A percentile compares a stretch with the other conserved stretches of the same genome.
Conservation (phyloP, 805 yeast species). For the Saccharomyces mikatae region DNA sequence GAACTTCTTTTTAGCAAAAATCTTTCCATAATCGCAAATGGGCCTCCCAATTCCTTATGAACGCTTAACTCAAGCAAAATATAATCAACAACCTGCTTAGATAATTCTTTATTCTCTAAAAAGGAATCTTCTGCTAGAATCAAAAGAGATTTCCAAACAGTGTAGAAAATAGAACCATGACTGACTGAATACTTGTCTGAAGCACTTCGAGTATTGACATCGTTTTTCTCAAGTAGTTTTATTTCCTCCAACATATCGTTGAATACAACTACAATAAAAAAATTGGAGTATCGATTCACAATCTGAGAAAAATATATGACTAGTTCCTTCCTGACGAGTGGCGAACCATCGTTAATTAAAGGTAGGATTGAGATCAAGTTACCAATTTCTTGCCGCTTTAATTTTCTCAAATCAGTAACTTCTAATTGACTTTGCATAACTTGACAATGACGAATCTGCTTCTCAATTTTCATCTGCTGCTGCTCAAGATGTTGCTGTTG, state of each 20-base stretch:
- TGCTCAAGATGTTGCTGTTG: conserved; percentile 18
- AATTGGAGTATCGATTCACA: conserved; percentile 58
- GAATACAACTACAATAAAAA: conserved; percentile 81
- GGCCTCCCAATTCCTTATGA: conserved; percentile 51
- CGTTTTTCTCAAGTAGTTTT: conserved; percentile 42
- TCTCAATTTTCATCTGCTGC: conserved; percentile 28
- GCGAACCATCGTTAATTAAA: conserved; percentile 78
- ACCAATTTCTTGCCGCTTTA: conserved; percentile 60
- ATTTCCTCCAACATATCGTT: conserved; percentile 77
- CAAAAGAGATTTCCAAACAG: conserved; percentile 80
- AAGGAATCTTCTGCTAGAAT: conserved; percentile 84
- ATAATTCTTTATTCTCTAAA: conserved; percentile 62
- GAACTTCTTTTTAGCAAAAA: conserved; percentile 46
- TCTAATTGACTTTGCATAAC: conserved; percentile 23
- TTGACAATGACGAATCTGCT: conserved; percentile 25
- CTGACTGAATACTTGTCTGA: conserved; percentile 63
- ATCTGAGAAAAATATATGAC: conserved; percentile 69
- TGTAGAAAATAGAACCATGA: conserved; percentile 76
- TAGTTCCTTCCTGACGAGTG: conserved; percentile 80
- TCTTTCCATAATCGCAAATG: conserved; percentile 59
- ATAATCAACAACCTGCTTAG: conserved; percentile 68
- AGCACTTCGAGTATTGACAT: conserved; percentile 13
- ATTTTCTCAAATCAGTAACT: conserved; percentile 33
- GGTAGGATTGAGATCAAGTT: conserved; percentile 61
- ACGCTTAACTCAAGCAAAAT: conserved; percentile 49